Conservation (phyloP, 2,329 filamentous ascomycete species). For the Byssochlamys sp. region DNA sequence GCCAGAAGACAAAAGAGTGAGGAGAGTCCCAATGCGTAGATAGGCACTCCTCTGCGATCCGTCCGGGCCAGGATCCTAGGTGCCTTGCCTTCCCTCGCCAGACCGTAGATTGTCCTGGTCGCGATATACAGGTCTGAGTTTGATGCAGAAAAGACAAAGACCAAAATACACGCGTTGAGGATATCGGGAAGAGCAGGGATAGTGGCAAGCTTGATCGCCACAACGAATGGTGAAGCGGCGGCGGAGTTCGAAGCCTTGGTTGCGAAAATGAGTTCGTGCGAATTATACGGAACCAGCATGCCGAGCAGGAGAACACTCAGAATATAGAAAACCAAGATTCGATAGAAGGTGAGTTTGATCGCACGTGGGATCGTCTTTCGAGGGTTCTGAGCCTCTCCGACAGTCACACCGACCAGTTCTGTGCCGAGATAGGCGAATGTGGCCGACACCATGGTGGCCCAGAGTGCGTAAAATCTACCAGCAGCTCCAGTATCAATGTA, state of each 20-base stretch:
- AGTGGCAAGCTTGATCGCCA: constrained; percentile 54
- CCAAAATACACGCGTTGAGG: constrained; percentile 60
- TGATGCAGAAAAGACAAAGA: constrained; percentile 66
- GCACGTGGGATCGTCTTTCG: constrained; percentile 62
- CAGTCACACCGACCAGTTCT: constrained; percentile 64
- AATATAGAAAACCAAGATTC: constrained; percentile 68
- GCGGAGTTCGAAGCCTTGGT: constrained; percentile 29
- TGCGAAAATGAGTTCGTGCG: constrained; percentile 44
- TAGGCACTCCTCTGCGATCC: constrained; percentile 58
- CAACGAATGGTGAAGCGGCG: constrained; percentile 61
- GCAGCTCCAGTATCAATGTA: constrained; percentile 32
- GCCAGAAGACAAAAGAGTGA: constrained; percentile 55
- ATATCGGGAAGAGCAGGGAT: constrained; percentile 54
- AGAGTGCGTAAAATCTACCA: constrained; percentile 51
- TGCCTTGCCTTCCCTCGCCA: constrained; percentile 60
- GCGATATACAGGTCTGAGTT: constrained; percentile 68
- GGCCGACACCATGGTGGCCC: constrained; percentile 60
- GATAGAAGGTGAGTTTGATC: constrained; percentile 67
- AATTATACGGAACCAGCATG: constrained; percentile 64
- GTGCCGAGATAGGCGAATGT: constrained; percentile 67
- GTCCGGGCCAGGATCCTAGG: constrained; percentile 60
- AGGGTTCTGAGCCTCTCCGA: constrained; percentile 66
- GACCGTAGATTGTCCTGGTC: constrained; percentile 61
- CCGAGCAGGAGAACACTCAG: constrained; percentile 61
- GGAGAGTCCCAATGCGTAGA: constrained; percentile 52